Conservation (phyloP, 345 rosid species). For the Noccaea caerulescens region DNA sequence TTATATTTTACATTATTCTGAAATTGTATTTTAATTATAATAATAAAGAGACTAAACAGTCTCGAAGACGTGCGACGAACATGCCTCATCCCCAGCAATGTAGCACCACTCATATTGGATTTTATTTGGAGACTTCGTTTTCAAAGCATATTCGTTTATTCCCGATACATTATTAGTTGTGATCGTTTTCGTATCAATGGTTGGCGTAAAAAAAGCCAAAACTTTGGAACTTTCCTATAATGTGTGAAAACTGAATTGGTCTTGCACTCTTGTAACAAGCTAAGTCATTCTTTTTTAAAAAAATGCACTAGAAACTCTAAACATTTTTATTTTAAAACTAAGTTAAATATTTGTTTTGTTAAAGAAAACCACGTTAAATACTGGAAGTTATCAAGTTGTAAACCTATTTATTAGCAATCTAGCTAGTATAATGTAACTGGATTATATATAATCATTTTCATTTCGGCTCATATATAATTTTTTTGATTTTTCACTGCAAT, state of each 20-base stretch:
- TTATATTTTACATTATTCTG: neutral
- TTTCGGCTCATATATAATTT: too few species aligned
- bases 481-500: too few species aligned
- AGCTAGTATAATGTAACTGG: neutral
- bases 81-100: slow-evolving; percentile 26
- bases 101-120: slow-evolving; percentile 31
- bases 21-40: neutral
- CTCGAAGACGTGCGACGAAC: slow-evolving; percentile 41
- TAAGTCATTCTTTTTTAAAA: neutral
- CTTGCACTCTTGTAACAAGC: slow-evolving; percentile 4
- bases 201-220: neutral
- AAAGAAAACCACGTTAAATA: neutral
- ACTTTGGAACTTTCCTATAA: neutral
- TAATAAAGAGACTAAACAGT: neutral
- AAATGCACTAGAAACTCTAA: neutral
- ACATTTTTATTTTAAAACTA: neutral
- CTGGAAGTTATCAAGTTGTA: neutral
- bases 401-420: neutral
- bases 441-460: neutral
- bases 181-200: neutral
- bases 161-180: slow-evolving; percentile 11
- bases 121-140: slow-evolving; percentile 23
- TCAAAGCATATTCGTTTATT: slow-evolving; percentile 44
- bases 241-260: slow-evolving; percentile 2
- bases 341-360: too few species aligned